Conservation (phyloP, 805 yeast species). For the Zygoascus ofunaensis region DNA sequence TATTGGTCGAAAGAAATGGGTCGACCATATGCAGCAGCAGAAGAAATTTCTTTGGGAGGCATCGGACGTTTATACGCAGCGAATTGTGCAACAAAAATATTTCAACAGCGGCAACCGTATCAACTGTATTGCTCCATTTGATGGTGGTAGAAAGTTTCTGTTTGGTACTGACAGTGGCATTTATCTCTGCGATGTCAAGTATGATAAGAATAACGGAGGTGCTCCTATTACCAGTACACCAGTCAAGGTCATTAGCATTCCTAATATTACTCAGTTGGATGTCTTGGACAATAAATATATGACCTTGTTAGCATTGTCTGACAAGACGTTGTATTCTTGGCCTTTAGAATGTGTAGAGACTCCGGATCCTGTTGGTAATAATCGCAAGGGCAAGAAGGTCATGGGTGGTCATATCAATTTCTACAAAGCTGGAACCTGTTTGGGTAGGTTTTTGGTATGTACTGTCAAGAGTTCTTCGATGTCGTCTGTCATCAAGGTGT, state of each 20-base stretch:
- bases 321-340: slow-evolving; percentile 71
- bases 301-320: slow-evolving; percentile 69
- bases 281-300: slow-evolving; percentile 79
- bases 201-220: slow-evolving; percentile 35
- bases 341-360: slow-evolving; percentile 48
- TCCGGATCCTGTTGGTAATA: slow-evolving; percentile 36
- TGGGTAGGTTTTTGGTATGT: slow-evolving; percentile 79
- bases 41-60: slow-evolving; percentile 61
- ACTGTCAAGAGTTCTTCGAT: slow-evolving; percentile 79
- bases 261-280: slow-evolving; percentile 79
- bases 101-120: slow-evolving; percentile 66
- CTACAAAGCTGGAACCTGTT: slow-evolving; percentile 88
- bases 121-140: slow-evolving; percentile 87
- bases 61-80: slow-evolving; percentile 71
- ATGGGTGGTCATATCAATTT: slow-evolving; percentile 82
- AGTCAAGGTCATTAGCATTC: slow-evolving; percentile 59
- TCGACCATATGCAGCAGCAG: slow-evolving; percentile 72
- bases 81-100: slow-evolving; percentile 63
- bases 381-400: slow-evolving; percentile 60
- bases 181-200: slow-evolving; percentile 64
- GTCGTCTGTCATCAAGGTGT: slow-evolving; percentile 65
- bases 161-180: slow-evolving; percentile 92
- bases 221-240: slow-evolving; percentile 36
- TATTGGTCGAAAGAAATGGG: slow-evolving; percentile 64
- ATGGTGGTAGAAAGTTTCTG: slow-evolving; percentile 83